phyloP scores from a whole-genome alignment of 2,329 filamentous ascomycete genomes.

The Fonsecaea nubica region DNA sequence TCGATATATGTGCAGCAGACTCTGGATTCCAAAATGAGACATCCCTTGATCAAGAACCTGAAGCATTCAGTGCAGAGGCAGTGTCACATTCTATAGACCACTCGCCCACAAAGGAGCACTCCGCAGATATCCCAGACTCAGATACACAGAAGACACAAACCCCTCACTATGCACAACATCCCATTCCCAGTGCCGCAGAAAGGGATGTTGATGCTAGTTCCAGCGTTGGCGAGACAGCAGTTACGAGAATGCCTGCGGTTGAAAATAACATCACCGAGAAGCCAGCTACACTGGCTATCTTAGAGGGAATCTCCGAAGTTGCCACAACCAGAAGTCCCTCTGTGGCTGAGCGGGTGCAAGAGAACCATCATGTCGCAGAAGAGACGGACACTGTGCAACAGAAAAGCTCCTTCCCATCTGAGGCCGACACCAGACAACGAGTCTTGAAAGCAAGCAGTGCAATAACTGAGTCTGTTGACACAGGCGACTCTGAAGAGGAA shows the following conservation, averaged over 20 bases:
- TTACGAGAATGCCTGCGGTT: not conserved
- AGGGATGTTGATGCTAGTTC: not conserved
- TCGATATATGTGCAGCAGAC: not conserved
- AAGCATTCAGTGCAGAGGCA: not conserved
- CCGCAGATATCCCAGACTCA: not conserved
- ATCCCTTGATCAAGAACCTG: not conserved
- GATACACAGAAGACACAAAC: not conserved
- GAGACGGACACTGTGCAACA: not conserved
- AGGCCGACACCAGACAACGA: not conserved
- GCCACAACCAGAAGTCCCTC: conserved; percentile 4
- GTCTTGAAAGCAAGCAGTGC: not conserved
- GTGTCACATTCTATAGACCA: not conserved
- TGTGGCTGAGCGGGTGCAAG: not conserved
- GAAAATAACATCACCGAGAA: not conserved
- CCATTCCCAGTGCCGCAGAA: not conserved
- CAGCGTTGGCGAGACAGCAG: not conserved
- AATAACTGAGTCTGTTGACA: not conserved
- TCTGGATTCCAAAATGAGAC: not conserved
- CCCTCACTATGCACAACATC: not conserved
- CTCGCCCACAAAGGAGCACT: not conserved
- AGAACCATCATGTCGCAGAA: conserved; percentile 5
- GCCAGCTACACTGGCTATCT: not conserved
- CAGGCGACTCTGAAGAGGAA: not conserved
- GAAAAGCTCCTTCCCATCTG: not conserved
- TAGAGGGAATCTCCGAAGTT: not conserved